phyloP scores from a whole-genome alignment of 2,329 filamentous ascomycete species.

The Botrytis porri region DNA sequence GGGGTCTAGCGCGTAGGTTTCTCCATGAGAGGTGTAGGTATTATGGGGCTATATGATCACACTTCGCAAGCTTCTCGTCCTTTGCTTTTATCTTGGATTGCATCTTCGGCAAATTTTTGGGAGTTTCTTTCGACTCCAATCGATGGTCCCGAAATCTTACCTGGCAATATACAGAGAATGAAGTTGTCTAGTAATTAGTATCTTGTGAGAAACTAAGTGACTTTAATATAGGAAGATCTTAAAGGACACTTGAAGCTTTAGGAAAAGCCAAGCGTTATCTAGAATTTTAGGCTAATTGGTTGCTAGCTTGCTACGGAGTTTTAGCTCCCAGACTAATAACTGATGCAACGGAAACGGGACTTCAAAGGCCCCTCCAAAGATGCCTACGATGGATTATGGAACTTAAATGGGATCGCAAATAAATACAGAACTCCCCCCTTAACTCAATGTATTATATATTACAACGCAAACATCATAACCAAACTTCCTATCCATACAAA shows the following conservation, averaged over 20 bases:
- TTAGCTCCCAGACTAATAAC: not conserved
- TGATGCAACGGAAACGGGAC: not conserved
- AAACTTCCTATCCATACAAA: constrained; percentile 40
- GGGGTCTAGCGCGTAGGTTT: not conserved
- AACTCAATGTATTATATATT: not conserved
- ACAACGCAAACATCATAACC: constrained; percentile 38
- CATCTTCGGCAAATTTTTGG: not conserved
- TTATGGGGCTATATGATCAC: not conserved
- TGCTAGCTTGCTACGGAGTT: not conserved
- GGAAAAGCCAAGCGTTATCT: too few species aligned
- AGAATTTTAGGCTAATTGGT: not conserved
- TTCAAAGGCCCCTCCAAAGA: not conserved
- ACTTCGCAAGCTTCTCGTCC: not conserved
- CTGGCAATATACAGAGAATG: not conserved
- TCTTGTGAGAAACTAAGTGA: not conserved
- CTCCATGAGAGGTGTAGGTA: not conserved
- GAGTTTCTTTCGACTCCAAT: not conserved
- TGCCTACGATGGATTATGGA: not conserved
- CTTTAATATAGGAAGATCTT: not conserved
- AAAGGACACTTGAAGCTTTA: not conserved
- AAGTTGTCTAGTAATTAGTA: not conserved
- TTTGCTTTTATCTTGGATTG: not conserved
- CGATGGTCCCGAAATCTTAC: too few species aligned
- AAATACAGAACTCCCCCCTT: not conserved
- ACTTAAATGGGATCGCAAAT: not conserved